Base-by-base conservation (phyloP, 257 asterid genomes). In the Plantago elongata region DNA sequence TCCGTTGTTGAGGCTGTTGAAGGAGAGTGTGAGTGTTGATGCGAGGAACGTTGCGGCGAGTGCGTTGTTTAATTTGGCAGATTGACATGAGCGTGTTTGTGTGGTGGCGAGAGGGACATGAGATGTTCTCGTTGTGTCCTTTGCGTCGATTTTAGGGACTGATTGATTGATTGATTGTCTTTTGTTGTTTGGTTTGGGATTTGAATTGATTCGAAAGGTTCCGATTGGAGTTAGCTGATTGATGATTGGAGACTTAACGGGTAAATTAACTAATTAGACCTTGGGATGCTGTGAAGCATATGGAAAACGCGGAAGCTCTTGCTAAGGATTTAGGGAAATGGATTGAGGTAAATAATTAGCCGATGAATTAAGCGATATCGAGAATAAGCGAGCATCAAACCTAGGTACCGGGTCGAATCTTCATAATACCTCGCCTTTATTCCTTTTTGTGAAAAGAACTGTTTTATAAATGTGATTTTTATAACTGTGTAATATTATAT, bases 221-320 rank as follows among this genome's bases (percentile, higher is more conserved):
- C 2, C 27, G 1, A 22, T 22, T 22, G 27, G 1, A 22, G 27
- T 22, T 22, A 22, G 27, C 2, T 8, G n/a, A 10, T 18, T 60
- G 29, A 1, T 11, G 11, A 34, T n/a, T 11, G 18, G 54, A 45
- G 73, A 74, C 79, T 80, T 86, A 75, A 77, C 73, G 54, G 52
- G 61, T 77, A 74, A 69, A 13, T 59, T 16, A 12, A 74, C 65
- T 80, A n/a, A n/a, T n/a, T n/a, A 92, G 97, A 74, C 96, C 99
- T 57, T 93, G 97, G 97, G 99, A 93, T 80, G 99, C 97, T 79
- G 99, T 97, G 16, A 93, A 79, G 62, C 96, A 83, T 54, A 87
- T 93, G 99, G 97, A 93, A 62, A 83, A 96, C 68, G 97, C 99
- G 45, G 97, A 82, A 70, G 81, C 90, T 65, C 61, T 85, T 22